These are phyloP conservation scores for Rhizopogon roseolus DNA, from an alignment of 768 basidiomycete genomes.

Conservation along the genomic window DNA sequence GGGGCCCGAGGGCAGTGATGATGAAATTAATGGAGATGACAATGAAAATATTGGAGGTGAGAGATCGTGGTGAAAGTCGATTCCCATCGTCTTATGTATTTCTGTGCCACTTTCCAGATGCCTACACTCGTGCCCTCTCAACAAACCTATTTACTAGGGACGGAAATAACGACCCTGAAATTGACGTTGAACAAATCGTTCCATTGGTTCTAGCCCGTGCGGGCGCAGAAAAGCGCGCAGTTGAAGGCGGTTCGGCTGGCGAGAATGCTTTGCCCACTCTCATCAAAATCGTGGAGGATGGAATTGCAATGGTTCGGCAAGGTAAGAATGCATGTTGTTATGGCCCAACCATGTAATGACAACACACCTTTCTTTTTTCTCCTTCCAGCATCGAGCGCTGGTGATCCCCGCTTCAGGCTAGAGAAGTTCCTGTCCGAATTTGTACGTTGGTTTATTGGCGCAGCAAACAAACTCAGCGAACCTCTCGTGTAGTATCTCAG, in stretches of 20 bases:
- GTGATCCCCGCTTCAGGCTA: constrained; percentile 73
- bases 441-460: constrained; percentile 43
- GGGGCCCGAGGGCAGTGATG: neutral
- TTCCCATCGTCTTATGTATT: neutral
- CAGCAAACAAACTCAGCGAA: neutral
- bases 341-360: neutral
- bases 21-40: neutral
- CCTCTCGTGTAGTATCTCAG: constrained; percentile 36
- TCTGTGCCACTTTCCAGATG: constrained; percentile 33
- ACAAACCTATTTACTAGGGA: constrained; percentile 45
- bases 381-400: constrained; percentile 49
- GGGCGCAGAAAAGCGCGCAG: constrained; percentile 53
- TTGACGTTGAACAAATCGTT: constrained; percentile 62
- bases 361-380: neutral
- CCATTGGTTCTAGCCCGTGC: constrained; percentile 61
- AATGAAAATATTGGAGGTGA: neutral
- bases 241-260: constrained; percentile 45
- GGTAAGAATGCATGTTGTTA: constrained; percentile 30
- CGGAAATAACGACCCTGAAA: constrained; percentile 12
- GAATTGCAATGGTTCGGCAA: constrained; percentile 54
- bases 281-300: constrained; percentile 57
- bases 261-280: constrained; percentile 49
- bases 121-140: constrained; percentile 52
- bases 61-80: neutral
- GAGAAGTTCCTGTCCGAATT: constrained; percentile 79